Base-by-base conservation (phyloP, 2,329 filamentous ascomycete species). In the Xylariaceae sp. region DNA sequence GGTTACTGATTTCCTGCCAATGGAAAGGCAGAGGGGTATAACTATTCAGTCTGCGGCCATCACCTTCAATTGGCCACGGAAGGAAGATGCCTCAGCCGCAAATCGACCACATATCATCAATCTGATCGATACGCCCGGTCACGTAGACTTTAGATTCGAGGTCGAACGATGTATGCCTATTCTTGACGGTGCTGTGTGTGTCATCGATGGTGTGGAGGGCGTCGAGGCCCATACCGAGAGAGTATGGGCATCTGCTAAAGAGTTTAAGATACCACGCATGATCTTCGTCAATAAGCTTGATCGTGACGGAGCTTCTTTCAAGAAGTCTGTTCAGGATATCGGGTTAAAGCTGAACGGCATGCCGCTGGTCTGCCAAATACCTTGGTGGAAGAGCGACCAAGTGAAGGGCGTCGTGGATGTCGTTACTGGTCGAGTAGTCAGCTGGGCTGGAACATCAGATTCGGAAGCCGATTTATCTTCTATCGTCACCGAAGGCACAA, bases 31-130 rank as follows among this genome's bases (percentile, higher is more conserved):
- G 58, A 80, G 94, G 58, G 94, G 94, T 30, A 97, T 99, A 65
- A 99, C 94, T 4, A 97, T 99, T 53, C 94, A 97, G 66, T 97
- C 92, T 2, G 94, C 94, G 11, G 92, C 94, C 42, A 95, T 97
- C 58, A 96, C 90, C 1, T 96, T 97, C 67, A 79, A 87, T 55
- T 99, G 94, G 94, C 94, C 94, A 6, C 66, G 73, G 11, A 60
- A 59, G 36, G 66, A 73, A 32, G 62, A 72, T 48, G 68, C 68
- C 22, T 43, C 44, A 19, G 43, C 56, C 3, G 54, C 42, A 17
- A 47, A 40, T 10, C 48, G 38, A 11, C 59, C 59, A 33, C 53
- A 64, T 48, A 88, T 84, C 5, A 85, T 96, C 67, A 96, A 96
- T 65, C 74, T 96, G 2, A 97, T 99, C 52, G 94, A 99, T 66